These are phyloP conservation scores for Syncephalastrum racemosum DNA, from an alignment of 371 early-diverging fungal species.

Conservation along the genomic window DNA sequence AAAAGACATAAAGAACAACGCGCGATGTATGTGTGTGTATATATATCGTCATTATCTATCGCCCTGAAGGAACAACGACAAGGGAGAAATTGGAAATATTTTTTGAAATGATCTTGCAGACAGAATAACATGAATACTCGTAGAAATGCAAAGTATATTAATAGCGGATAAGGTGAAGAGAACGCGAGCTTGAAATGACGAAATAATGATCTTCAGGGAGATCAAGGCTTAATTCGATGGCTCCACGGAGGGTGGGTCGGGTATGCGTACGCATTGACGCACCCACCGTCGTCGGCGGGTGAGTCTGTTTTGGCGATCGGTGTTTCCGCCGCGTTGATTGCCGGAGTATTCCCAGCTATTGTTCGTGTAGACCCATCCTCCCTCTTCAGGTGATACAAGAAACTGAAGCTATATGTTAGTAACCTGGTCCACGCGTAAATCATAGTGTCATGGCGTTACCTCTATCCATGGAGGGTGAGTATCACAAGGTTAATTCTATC, in stretches of 20 bases:
- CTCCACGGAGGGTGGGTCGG: not conserved
- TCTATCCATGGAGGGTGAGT: not conserved
- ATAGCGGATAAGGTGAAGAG: too few species aligned
- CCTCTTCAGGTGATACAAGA: conserved; percentile 30
- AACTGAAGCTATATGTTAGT: conserved; percentile 4
- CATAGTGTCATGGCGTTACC: not conserved
- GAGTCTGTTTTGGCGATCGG: conserved; percentile 10
- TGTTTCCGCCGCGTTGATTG: conserved; percentile 4
- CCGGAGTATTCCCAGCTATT: conserved; percentile 26
- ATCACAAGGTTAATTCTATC: not conserved
- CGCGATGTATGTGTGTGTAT: too few species aligned
- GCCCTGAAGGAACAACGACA: too few species aligned
- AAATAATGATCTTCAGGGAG: too few species aligned
- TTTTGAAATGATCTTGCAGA: too few species aligned
- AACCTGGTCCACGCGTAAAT: not conserved
- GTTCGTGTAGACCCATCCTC: conserved; percentile 39
- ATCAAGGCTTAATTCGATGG: too few species aligned
- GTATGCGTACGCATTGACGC: conserved; percentile 18
- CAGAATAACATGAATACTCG: too few species aligned
- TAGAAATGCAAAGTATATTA: too few species aligned
- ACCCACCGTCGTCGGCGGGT: conserved; percentile 29
- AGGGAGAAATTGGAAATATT: too few species aligned
- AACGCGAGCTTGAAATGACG: too few species aligned
- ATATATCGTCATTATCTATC: too few species aligned
- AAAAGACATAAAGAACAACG: too few species aligned